These are phyloP conservation scores for Lanmaoa rubissima DNA, from an alignment of 768 basidiomycete species.

Conservation along the genomic window DNA sequence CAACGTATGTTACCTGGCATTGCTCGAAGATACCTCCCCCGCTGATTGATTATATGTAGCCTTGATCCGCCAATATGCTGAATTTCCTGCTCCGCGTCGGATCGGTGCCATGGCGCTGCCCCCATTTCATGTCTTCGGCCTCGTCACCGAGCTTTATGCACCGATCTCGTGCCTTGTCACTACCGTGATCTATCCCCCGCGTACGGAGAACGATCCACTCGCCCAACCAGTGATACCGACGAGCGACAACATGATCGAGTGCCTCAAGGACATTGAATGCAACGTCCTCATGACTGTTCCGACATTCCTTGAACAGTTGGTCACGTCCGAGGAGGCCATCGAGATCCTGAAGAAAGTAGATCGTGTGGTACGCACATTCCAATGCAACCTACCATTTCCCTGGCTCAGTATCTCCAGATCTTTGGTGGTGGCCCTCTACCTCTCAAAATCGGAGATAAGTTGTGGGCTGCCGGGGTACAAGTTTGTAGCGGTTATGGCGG, in stretches of 20 bases:
- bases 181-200: slow-evolving; percentile 29
- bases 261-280: slow-evolving; percentile 28
- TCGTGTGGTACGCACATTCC: slow-evolving; percentile 27
- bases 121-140: slow-evolving; percentile 27
- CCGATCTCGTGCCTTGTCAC: slow-evolving; percentile 20
- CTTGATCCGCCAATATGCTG: neutral
- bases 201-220: slow-evolving; percentile 14
- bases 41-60: slow-evolving; percentile 6
- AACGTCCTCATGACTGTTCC: slow-evolving; percentile 38
- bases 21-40: neutral
- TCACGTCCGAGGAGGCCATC: slow-evolving; percentile 21
- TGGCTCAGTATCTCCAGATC: slow-evolving; percentile 18
- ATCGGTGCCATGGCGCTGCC: slow-evolving; percentile 26
- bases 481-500: slow-evolving; percentile 37
- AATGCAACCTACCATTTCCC: fast-evolving
- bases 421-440: slow-evolving; percentile 42
- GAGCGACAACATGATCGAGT: slow-evolving; percentile 39
- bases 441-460: slow-evolving; percentile 32
- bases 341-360: slow-evolving; percentile 26
- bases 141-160: slow-evolving; percentile 12
- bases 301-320: slow-evolving; percentile 39
- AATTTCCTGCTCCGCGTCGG: slow-evolving; percentile 17
- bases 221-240: slow-evolving; percentile 37
- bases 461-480: slow-evolving; percentile 34
- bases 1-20: slow-evolving; percentile 30